Evolutionary conservation across 2,329 filamentous ascomycete genomes (phyloP).

Genomic region (Ascocoryne sarcoides): DNA sequence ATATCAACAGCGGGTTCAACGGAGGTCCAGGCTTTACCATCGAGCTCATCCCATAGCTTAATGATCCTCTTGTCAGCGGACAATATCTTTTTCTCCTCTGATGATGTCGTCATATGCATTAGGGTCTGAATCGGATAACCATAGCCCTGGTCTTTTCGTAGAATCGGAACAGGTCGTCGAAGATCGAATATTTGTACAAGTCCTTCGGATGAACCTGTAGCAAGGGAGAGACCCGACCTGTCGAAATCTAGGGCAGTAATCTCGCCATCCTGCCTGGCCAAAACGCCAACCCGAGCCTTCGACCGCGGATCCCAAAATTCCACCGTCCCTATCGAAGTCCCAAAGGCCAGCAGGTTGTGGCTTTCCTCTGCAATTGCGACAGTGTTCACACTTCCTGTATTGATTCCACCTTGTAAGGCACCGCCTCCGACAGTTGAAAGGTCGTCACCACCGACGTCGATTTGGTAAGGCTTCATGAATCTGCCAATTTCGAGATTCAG

Average conservation of each 20-base stretch:
- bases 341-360: constrained; percentile 86
- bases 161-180: constrained; percentile 72
- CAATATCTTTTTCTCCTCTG: constrained; percentile 77
- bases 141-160: constrained; percentile 94
- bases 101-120: constrained; percentile 59
- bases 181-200: constrained; percentile 88
- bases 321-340: constrained; percentile 88
- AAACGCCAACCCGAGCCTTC: constrained; percentile 68
- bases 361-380: constrained; percentile 80
- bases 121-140: constrained; percentile 87
- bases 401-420: constrained; percentile 77
- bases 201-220: constrained; percentile 79
- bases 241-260: constrained; percentile 86
- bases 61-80: constrained; percentile 93
- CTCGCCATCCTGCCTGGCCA: constrained; percentile 60
- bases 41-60: constrained; percentile 85
- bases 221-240: constrained; percentile 73
- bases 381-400: constrained; percentile 78
- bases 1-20: constrained; percentile 92
- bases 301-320: constrained; percentile 94
- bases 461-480: constrained; percentile 89
- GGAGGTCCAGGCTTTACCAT: constrained; percentile 86
- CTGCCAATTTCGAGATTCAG: constrained; percentile 85
- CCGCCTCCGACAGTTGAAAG: constrained; percentile 54
- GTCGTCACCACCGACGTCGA: constrained; percentile 84